Base-by-base conservation (phyloP, 176 grass and related monocot genomes). In the Saccharum spontaneum region DNA sequence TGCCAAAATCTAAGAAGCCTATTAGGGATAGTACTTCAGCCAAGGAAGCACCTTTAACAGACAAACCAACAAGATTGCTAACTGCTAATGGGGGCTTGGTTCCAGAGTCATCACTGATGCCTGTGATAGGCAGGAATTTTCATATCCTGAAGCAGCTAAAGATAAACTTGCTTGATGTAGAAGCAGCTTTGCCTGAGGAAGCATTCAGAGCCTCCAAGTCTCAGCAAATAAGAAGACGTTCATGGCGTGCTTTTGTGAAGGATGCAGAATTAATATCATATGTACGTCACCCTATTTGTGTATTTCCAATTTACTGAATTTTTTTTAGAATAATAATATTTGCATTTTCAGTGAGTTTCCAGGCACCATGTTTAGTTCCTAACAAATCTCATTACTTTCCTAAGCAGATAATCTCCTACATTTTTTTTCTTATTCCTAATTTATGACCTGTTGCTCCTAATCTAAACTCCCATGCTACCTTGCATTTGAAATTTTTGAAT, bases 201-300 rank as follows among this genome's bases (percentile, higher is more conserved):
- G 87, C 93, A 72, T 76, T 95, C 52, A 95, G 75, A 75, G 81
- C 86, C 45, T 92, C 89, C 13, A 98, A 88, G 72, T 89, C 77
- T 71, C 86, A 84, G 54, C 65, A 88, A 79, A 92, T 48, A 71
- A 92, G 84, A 95, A 90, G 93, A 83, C 49, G 83, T 46, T 87
- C 83, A 63, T 98, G 97, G 97, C 97, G 91, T 65, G 77, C 86
- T 87, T 94, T 98, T 94, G 91, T 98, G 55, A 98, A 98, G 84
- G 83, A 79, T 37, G 89, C 93, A 79, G 91, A 98, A 74, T 95
- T 93, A 61, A 95, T 98, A 87, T 95, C 87, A 69, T 89, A 95
- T 94, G 97, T 95, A 80, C 22, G 69, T 66, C 62, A 57, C 63
- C 87, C 74, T 75, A 76, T 83, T 57, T 78, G 43, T 68, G 78